Evolutionary conservation across 371 early-diverging fungal species (phyloP).

Genomic region (Gilbertella persicaria): DNA sequence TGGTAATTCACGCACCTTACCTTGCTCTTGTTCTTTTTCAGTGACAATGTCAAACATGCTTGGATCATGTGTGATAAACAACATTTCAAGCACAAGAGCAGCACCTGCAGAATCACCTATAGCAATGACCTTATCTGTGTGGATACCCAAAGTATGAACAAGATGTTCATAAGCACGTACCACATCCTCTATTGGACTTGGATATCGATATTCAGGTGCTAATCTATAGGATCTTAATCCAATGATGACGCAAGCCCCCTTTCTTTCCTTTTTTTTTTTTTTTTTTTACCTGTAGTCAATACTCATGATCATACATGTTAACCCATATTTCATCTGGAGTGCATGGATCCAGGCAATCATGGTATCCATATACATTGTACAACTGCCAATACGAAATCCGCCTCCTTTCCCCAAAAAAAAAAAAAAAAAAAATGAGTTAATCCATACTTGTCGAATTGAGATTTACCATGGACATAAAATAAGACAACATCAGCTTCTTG

Average conservation of each 20-base stretch:
- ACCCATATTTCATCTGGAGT: constrained; percentile 40
- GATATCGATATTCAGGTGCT: constrained; percentile 51
- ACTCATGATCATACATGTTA: constrained; percentile 46
- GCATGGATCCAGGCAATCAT: constrained; percentile 41
- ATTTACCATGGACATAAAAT: constrained; percentile 48
- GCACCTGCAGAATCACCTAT: constrained; percentile 49
- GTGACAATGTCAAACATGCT: constrained; percentile 50
- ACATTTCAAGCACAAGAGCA: constrained; percentile 44
- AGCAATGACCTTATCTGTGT: constrained; percentile 34
- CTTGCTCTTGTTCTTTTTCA: constrained; percentile 25
- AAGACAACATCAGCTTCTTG: constrained; percentile 43
- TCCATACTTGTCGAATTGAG: neutral
- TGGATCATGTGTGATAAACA: constrained; percentile 51
- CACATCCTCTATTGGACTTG: constrained; percentile 49
- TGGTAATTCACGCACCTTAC: constrained; percentile 35
- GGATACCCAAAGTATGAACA: constrained; percentile 25
- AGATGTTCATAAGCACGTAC: constrained; percentile 49
- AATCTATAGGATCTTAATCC: no score
- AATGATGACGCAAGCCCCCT: no score
- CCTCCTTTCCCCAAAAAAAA: constrained; percentile 29
- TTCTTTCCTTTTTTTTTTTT: neutral
- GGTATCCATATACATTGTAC: constrained; percentile 55
- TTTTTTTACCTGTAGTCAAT: constrained; percentile 35
- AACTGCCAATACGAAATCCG: constrained; percentile 49
- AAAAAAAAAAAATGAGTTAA: neutral